A percentile compares a stretch with the other conserved stretches of the same genome.
Evolutionary conservation across 192 early-diverging fungal species (phyloP).

Genomic region (Backusella psychrophila): DNA sequence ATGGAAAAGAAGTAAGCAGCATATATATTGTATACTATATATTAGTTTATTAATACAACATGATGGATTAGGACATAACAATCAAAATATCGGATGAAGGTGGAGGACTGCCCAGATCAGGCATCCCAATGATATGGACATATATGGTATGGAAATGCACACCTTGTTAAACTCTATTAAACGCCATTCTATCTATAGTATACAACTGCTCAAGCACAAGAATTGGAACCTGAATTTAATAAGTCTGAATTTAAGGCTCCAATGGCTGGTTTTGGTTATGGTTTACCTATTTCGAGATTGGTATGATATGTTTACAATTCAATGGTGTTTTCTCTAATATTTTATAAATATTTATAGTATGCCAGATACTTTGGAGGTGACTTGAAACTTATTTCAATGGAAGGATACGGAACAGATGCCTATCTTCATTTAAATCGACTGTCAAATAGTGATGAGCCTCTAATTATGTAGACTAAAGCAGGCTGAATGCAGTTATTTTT

Average conservation of each 20-base stretch:
- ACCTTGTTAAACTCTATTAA: background rate
- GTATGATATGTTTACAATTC: constrained; percentile 18
- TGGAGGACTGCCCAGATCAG: constrained; percentile 86
- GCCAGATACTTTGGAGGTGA: constrained; percentile 97
- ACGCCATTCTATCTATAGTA: constrained; percentile 34
- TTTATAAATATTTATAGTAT: constrained; percentile 49
- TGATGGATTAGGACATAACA: constrained; percentile 75
- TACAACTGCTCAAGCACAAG: constrained; percentile 71
- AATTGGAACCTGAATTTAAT: constrained; percentile 68
- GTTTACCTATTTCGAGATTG: constrained; percentile 80
- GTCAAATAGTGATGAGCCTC: constrained; percentile 88
- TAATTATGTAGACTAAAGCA: constrained; percentile 43
- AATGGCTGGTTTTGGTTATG: constrained; percentile 90
- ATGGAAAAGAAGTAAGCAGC: constrained; percentile 63
- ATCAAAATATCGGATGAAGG: constrained; percentile 97
- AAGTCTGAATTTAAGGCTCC: constrained; percentile 79
- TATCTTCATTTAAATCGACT: constrained; percentile 91
- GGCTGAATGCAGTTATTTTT: background rate
- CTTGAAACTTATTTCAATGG: constrained; percentile 91
- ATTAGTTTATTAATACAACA: background rate
- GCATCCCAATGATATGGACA: constrained; percentile 89
- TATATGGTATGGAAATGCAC: constrained; percentile 62
- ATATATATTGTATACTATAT: background rate
- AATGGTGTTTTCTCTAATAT: background rate
- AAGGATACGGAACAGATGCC: constrained; percentile 94